Percentiles rank a stretch among this genome's conserved stretches.
phyloP scores from a whole-genome alignment of 768 basidiomycete genomes.

The Psilocybe cubensis region DNA sequence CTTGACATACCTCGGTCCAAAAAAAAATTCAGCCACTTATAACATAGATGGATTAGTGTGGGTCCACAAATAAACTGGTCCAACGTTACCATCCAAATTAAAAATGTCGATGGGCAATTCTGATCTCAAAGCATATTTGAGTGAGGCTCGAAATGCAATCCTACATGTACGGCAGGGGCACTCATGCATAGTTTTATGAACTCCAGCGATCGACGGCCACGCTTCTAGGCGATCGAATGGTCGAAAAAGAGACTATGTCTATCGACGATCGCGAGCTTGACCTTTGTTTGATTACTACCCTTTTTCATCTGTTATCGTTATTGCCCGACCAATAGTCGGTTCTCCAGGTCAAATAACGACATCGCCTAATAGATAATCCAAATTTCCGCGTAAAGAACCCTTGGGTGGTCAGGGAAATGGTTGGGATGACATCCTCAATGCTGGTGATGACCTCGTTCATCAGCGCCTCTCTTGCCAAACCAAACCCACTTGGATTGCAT shows the following conservation, averaged over 20 bases:
- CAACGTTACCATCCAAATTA: not conserved
- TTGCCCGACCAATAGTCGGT: not conserved
- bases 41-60: not conserved
- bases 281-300: not conserved
- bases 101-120: not conserved
- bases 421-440: not conserved
- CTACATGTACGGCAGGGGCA: not conserved
- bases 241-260: too few relatives aligned
- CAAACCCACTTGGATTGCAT: constrained; percentile 9
- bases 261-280: too few relatives aligned
- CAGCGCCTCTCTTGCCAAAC: constrained; percentile 2
- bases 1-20: not conserved
- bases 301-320: not conserved
- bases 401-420: not conserved
- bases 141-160: not conserved
- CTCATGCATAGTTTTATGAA: too few relatives aligned
- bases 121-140: not conserved
- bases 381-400: not conserved
- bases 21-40: not conserved
- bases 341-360: not conserved
- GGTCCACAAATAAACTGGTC: not conserved
- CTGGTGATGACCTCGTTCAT: not conserved
- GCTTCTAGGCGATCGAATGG: not conserved
- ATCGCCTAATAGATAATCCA: not conserved
- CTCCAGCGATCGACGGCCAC: not conserved